These are phyloP conservation scores for Fusarium sp. DNA, from an alignment of 2,329 filamentous ascomycete species.

Conservation along the genomic window DNA sequence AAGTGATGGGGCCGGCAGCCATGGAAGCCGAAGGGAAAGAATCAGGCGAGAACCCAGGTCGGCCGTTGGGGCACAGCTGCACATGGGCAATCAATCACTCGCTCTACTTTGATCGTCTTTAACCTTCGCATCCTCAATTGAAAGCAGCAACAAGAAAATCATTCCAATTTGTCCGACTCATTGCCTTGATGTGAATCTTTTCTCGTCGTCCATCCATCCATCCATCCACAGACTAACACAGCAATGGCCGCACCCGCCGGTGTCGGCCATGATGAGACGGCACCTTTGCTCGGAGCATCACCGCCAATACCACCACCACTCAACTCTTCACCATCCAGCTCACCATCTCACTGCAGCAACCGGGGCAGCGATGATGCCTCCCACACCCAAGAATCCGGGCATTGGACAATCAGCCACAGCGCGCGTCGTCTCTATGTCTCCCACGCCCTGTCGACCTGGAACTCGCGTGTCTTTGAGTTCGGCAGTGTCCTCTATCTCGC, in stretches of 20 bases:
- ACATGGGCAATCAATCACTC: not conserved
- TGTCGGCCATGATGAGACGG: slow-evolving; percentile 34
- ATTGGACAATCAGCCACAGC: slow-evolving; percentile 40
- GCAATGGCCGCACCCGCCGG: slow-evolving; percentile 28
- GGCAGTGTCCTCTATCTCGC: slow-evolving; percentile 73
- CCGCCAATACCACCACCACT: not conserved
- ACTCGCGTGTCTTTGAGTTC: slow-evolving; percentile 76
- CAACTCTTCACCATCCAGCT: slow-evolving; percentile 6
- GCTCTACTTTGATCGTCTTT: not conserved
- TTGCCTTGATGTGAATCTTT: not conserved
- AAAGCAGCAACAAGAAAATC: not conserved
- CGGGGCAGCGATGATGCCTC: not conserved
- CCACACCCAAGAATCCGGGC: not conserved
- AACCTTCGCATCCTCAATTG: not conserved
- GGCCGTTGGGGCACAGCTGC: not conserved
- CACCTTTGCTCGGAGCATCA: slow-evolving; percentile 22
- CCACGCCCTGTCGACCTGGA: slow-evolving; percentile 76
- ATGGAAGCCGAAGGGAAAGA: slow-evolving; percentile 22
- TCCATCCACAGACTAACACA: slow-evolving; percentile 1
- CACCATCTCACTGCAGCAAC: not conserved
- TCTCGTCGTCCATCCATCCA: no score
- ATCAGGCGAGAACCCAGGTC: slow-evolving; percentile 15
- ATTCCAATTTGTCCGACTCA: not conserved
- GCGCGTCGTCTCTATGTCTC: slow-evolving; percentile 67
- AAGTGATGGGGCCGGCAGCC: slow-evolving; percentile 11